phyloP scores from a whole-genome alignment of 1,284 basidiomycete genomes.

The Leccinum griseonigrum region DNA sequence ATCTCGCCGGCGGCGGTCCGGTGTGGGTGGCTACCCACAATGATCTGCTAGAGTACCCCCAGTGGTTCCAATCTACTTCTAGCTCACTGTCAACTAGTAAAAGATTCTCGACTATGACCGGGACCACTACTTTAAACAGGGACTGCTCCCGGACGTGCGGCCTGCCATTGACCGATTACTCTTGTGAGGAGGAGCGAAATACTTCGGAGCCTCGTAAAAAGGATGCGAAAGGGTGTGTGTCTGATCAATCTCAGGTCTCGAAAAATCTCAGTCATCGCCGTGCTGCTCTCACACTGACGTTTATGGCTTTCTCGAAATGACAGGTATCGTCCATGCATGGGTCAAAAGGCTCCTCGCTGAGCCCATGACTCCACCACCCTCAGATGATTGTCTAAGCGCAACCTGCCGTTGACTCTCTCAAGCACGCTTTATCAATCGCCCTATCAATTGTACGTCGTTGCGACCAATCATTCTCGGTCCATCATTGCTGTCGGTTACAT shows the following conservation, averaged over 20 bases:
- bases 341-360: constrained; percentile 15
- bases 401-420: constrained; percentile 30
- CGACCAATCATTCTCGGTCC: background rate
- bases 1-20: background rate
- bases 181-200: no score
- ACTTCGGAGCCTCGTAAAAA: no score
- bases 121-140: no score
- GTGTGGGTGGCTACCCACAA: background rate
- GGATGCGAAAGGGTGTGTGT: background rate
- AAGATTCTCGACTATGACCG: no score
- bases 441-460: constrained; percentile 35
- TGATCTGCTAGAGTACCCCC: background rate
- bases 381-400: background rate
- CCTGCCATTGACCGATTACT: no score
- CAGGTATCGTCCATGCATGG: constrained; percentile 25
- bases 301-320: constrained; percentile 28
- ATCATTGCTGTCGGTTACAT: constrained; percentile 34
- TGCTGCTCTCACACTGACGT: constrained; percentile 19
- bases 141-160: no score
- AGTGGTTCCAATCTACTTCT: no score
- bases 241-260: constrained; percentile 1
- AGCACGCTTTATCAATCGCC: constrained; percentile 21
- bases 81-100: no score
- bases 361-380: background rate
- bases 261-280: background rate